Evolutionary conservation across 352 stramenopile species (phyloP).

Genomic region (Pythium grandisporangium): DNA sequence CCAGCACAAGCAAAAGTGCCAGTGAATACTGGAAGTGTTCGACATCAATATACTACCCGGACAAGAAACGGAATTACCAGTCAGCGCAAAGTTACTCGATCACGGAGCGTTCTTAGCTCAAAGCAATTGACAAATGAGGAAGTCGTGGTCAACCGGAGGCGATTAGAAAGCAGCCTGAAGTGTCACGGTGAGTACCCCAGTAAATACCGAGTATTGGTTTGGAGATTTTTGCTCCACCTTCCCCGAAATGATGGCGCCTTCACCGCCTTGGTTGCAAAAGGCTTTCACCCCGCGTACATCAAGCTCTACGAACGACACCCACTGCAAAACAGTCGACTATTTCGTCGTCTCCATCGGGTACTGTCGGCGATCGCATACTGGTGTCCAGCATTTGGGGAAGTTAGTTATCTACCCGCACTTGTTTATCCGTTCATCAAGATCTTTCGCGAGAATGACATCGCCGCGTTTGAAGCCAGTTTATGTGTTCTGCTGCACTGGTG

Average conservation of each 20-base stretch:
- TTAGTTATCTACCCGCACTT: constrained; percentile 68
- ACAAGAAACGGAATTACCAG: too few relatives aligned
- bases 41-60: too few relatives aligned
- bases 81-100: too few relatives aligned
- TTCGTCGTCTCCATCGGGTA: constrained; percentile 69
- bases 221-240: constrained; percentile 74
- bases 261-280: constrained; percentile 58
- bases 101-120: too few relatives aligned
- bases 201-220: constrained; percentile 79
- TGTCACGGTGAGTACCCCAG: constrained; percentile 68
- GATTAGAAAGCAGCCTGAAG: constrained; percentile 50
- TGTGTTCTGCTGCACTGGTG: constrained; percentile 85
- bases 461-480: constrained; percentile 84
- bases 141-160: constrained; percentile 50
- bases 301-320: constrained; percentile 72
- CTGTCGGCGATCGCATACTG: constrained; percentile 85
- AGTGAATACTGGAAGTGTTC: too few relatives aligned
- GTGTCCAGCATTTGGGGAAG: constrained; percentile 86
- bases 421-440: constrained; percentile 88
- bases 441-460: constrained; percentile 80
- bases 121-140: too few relatives aligned
- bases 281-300: constrained; percentile 58
- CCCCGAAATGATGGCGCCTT: constrained; percentile 83
- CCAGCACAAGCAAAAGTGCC: too few relatives aligned
- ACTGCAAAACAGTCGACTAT: constrained; percentile 60